These are phyloP conservation scores for Crithidia expoeki DNA, from an alignment of 208 protist genomes.

Conservation along the genomic window DNA sequence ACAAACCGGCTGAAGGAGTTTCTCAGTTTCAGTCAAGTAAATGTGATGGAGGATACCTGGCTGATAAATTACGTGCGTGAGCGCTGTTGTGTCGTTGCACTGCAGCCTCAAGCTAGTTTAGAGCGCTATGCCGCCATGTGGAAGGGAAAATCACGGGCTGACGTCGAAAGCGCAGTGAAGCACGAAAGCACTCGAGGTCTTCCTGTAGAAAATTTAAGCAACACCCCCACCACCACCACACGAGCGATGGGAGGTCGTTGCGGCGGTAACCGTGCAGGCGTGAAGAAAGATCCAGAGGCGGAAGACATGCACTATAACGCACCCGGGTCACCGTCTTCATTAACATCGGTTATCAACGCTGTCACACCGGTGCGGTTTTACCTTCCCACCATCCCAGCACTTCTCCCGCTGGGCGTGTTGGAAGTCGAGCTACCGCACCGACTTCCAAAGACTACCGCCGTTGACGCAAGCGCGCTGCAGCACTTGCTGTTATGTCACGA, in stretches of 20 bases:
- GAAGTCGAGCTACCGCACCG: slow-evolving; percentile 47
- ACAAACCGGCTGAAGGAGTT: slow-evolving; percentile 82
- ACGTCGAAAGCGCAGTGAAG: slow-evolving; percentile 10
- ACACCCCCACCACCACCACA: background rate
- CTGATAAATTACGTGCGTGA: slow-evolving; percentile 87
- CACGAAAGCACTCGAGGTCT: background rate
- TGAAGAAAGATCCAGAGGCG: too few relatives aligned
- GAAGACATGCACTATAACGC: too few relatives aligned
- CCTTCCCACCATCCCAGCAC: slow-evolving; percentile 68
- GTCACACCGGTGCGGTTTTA: slow-evolving; percentile 49
- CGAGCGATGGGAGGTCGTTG: background rate
- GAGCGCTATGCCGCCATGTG: slow-evolving; percentile 10
- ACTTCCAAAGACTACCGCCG: slow-evolving; percentile 26
- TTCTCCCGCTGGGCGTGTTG: slow-evolving; percentile 69
- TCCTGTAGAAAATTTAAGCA: background rate
- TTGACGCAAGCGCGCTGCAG: slow-evolving; percentile 22
- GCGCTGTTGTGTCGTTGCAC: slow-evolving; percentile 55
- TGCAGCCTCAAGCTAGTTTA: slow-evolving; percentile 18
- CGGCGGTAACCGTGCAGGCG: background rate
- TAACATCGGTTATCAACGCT: background rate
- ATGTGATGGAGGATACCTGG: slow-evolving; percentile 83
- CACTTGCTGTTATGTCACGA: slow-evolving; percentile 67
- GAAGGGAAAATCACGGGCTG: slow-evolving; percentile 5
- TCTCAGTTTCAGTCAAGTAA: slow-evolving; percentile 78
- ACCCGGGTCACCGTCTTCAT: too few relatives aligned